Base-by-base conservation (phyloP, 2,329 filamentous ascomycete species). In the Aspergillus awamori region DNA sequence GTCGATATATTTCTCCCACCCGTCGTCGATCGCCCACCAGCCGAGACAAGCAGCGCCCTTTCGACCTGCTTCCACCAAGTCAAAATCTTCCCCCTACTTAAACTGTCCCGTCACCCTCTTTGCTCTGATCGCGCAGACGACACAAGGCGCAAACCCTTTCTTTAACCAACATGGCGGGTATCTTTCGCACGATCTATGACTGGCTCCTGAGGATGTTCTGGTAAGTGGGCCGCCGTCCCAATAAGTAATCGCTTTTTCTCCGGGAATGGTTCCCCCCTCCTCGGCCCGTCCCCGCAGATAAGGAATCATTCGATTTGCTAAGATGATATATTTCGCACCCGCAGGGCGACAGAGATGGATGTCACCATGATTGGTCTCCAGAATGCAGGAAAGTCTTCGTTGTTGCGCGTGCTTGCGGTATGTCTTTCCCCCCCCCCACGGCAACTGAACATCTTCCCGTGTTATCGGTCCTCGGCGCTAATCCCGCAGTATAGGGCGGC, bases 291-390 rank as follows among this genome's bases (percentile, higher is more conserved):
- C 73, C 73, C 71, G 71, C 72, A 70, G 61, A 67, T 59, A 57
- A 57, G 54, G 59, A 67, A 64, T 61, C 60, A 36, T 65, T 70
- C 61, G 60, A 52, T 60, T 60, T 66, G 62, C 66, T 70, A 64
- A 69, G 63, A 58, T 36, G 11, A 36, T 66, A 45, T 59, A 38
- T 57, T 41, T 48, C 47, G 57, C 28, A 53, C 62, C 66, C 74
- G 66, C 71, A 97, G 94, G 95, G 93, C 94, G 69, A 96, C 93
- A 68, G 95, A 99, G 83, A 97, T 99, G 93, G 95, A 99, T 81
- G 94, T 99, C 76, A 98, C 95, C 70, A 96, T 99, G 90, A 94
- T 99, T 77, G 95, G 95, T 24, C 82, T 99, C 75, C 95, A 99
- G 77, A 98, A 98, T 81, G 95, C 95, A 62, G 95, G 95, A 74